These are phyloP conservation scores for Penicillium angulare DNA, from an alignment of 495 filamentous ascomycete genomes.

Conservation along the genomic window DNA sequence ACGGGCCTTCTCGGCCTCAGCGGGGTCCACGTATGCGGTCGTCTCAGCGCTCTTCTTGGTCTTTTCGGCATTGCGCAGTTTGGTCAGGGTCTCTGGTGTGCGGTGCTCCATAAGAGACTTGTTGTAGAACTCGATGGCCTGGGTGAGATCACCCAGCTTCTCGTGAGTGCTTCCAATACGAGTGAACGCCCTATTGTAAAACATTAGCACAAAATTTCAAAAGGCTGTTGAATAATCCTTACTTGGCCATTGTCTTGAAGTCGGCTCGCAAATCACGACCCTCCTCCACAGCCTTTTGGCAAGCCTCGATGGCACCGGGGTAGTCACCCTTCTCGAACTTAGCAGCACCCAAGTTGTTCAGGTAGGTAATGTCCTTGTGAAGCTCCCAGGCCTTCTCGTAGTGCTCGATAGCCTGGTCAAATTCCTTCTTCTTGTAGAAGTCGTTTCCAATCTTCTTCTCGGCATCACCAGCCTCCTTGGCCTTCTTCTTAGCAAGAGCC, in stretches of 20 bases:
- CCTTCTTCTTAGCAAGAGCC: constrained; percentile 74
- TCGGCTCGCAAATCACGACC: constrained; percentile 83
- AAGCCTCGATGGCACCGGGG: constrained; percentile 78
- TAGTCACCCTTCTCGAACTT: constrained; percentile 96
- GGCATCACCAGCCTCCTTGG: constrained; percentile 87
- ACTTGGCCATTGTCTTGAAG: constrained; percentile 97
- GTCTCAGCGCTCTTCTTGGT: constrained; percentile 73
- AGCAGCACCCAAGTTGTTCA: constrained; percentile 94
- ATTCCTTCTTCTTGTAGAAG: constrained; percentile 95
- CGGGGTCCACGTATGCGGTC: constrained; percentile 82
- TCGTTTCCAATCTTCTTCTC: constrained; percentile 95
- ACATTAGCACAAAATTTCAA: not conserved
- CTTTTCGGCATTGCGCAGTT: constrained; percentile 92
- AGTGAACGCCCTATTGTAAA: constrained; percentile 63
- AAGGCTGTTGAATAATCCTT: constrained; percentile 14
- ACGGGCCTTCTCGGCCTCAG: constrained; percentile 91
- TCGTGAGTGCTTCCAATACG: constrained; percentile 90
- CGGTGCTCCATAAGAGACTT: constrained; percentile 95
- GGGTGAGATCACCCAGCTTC: constrained; percentile 74
- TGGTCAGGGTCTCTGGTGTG: constrained; percentile 87
- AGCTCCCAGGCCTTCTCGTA: constrained; percentile 94
- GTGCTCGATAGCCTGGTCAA: constrained; percentile 91
- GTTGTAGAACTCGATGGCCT: constrained; percentile 88
- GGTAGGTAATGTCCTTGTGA: constrained; percentile 93
- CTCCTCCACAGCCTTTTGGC: constrained; percentile 84